A percentile compares a stretch with the other conserved stretches of the same genome.
phyloP scores from a whole-genome alignment of 768 basidiomycete genomes.

The Pulveroboletus sp. region DNA sequence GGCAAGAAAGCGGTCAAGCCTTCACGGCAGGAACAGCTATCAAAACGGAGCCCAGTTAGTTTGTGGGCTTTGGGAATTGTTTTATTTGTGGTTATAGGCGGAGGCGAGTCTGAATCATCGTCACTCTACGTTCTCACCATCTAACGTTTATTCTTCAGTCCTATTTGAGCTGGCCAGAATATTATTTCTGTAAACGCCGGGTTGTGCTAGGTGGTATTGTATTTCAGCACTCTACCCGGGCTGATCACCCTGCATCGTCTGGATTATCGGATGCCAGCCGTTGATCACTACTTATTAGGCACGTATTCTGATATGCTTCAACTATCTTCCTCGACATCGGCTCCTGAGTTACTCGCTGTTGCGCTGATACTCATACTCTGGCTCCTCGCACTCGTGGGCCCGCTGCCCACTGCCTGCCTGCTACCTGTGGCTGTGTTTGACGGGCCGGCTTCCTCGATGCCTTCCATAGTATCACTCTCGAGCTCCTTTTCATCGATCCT shows the following conservation, averaged over 20 bases:
- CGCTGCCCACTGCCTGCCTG: slow-evolving; percentile 25
- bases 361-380: slow-evolving; percentile 62
- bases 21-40: slow-evolving; percentile 65
- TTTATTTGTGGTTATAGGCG: slow-evolving; percentile 74
- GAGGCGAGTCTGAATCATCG: slow-evolving; percentile 46
- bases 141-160: slow-evolving; percentile 39
- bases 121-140: not conserved
- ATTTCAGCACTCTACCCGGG: not conserved
- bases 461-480: slow-evolving; percentile 77
- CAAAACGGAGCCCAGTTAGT: slow-evolving; percentile 71
- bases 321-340: slow-evolving; percentile 38
- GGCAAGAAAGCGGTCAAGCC: slow-evolving; percentile 75
- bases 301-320: slow-evolving; percentile 13
- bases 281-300: slow-evolving; percentile 11
- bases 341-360: slow-evolving; percentile 45
- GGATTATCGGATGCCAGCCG: slow-evolving; percentile 5
- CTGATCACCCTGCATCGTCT: not conserved
- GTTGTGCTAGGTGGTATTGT: not conserved
- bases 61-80: slow-evolving; percentile 70
- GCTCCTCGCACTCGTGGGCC: slow-evolving; percentile 42
- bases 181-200: slow-evolving; percentile 52
- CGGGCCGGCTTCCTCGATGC: slow-evolving; percentile 45
- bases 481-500: slow-evolving; percentile 82
- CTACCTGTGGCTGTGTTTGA: slow-evolving; percentile 11
- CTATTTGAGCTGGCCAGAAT: slow-evolving; percentile 67